A percentile compares a stretch with the other conserved stretches of the same genome.
These are phyloP conservation scores for Calocera viscosa DNA, from an alignment of 768 basidiomycete genomes.

Conservation along the genomic window DNA sequence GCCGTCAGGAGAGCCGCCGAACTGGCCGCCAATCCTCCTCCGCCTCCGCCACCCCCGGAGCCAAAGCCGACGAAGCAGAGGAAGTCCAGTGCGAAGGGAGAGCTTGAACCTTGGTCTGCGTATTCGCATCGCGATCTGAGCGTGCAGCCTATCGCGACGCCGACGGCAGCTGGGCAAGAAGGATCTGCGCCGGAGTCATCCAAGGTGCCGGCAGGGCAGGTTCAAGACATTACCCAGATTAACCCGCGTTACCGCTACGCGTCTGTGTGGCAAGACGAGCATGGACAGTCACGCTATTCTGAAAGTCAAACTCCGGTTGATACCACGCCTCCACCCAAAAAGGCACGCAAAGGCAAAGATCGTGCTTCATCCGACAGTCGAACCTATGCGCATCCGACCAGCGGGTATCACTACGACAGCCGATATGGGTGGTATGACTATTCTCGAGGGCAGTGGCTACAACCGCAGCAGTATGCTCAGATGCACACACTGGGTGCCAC, in stretches of 20 bases:
- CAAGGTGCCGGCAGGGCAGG: background rate
- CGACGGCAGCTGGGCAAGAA: background rate
- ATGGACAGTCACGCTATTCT: background rate
- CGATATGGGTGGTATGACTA: constrained; percentile 6
- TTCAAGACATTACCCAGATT: background rate
- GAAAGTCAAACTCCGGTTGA: background rate
- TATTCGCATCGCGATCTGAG: background rate
- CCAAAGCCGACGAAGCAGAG: background rate
- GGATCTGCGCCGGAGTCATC: background rate
- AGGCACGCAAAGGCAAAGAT: background rate
- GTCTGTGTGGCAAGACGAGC: background rate
- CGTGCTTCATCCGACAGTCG: background rate
- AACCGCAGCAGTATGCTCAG: constrained; percentile 3
- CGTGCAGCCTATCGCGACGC: background rate
- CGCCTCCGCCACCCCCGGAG: background rate
- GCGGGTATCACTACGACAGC: constrained; percentile 7
- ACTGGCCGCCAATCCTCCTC: background rate
- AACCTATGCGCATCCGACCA: background rate
- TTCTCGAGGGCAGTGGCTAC: background rate
- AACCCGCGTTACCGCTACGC: background rate
- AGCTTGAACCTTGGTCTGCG: background rate
- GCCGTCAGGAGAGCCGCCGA: background rate
- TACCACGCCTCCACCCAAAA: background rate
- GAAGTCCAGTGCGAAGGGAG: background rate
- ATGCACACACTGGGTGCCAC: background rate